Conservation (phyloP, 2,329 filamentous ascomycete species). For the Pseudogymnoascus sp. region DNA sequence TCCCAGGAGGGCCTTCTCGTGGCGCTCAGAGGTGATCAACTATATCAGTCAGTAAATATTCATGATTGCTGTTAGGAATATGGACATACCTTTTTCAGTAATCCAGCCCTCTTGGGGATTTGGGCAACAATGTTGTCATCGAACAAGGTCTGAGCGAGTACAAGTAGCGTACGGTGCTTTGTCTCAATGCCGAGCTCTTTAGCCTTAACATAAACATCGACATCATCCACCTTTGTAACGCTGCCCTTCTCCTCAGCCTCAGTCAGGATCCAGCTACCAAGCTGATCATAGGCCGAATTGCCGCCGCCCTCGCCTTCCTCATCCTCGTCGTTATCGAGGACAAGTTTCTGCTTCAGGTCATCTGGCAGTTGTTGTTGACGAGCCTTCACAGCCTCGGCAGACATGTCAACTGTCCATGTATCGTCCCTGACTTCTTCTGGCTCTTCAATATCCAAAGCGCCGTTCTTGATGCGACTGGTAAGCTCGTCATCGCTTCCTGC, state of each 20-base stretch:
- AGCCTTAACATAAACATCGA: constrained; percentile 92
- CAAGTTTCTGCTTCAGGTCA: constrained; percentile 88
- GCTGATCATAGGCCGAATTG: constrained; percentile 75
- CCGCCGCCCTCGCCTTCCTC: constrained; percentile 71
- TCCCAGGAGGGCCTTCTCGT: constrained; percentile 91
- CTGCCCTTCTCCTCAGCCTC: constrained; percentile 65
- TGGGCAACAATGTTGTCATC: constrained; percentile 83
- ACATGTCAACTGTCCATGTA: constrained; percentile 95
- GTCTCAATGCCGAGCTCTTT: constrained; percentile 89
- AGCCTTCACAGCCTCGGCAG: constrained; percentile 87
- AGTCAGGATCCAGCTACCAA: constrained; percentile 85
- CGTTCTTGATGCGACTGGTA: constrained; percentile 63
- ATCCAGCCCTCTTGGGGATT: constrained; percentile 71
- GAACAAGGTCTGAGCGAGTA: constrained; percentile 90
- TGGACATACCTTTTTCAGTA: constrained; percentile 73
- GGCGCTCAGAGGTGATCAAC: constrained; percentile 83
- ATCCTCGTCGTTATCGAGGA: constrained; percentile 70
- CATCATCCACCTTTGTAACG: constrained; percentile 73
- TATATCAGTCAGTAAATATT: constrained; percentile 25
- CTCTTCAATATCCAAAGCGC: constrained; percentile 65
- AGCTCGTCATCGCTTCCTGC: constrained; percentile 88
- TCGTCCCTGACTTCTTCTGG: constrained; percentile 67
- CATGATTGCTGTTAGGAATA: constrained; percentile 17
- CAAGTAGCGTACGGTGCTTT: constrained; percentile 89
- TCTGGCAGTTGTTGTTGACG: constrained; percentile 88